phyloP scores from a whole-genome alignment of 768 basidiomycete genomes.

The Paxillus ammoniavirescens region DNA sequence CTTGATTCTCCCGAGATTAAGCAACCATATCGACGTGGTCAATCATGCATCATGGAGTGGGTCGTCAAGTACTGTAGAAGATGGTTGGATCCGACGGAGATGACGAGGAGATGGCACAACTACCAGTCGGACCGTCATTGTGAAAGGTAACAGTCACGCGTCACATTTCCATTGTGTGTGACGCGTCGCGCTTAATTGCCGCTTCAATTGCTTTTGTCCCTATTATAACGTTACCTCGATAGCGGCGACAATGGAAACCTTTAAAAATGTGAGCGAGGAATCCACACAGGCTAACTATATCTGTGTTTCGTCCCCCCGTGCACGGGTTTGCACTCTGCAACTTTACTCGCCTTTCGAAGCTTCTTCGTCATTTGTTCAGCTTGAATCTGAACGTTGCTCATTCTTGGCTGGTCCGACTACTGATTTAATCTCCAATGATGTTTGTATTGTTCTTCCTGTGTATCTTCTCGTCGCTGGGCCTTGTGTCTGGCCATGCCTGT shows the following conservation, averaged over 20 bases:
- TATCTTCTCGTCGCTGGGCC: constrained; percentile 1
- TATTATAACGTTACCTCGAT: not conserved
- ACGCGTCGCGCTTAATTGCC: constrained; percentile 6
- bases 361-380: not conserved
- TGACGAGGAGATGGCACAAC: too few species aligned
- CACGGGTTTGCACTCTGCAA: constrained; percentile 2
- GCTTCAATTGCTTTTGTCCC: not conserved
- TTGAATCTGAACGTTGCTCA: not conserved
- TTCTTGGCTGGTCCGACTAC: constrained; percentile 20
- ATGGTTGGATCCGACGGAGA: too few species aligned
- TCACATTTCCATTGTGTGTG: constrained; percentile 9
- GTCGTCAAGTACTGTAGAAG: too few species aligned
- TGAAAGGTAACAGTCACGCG: constrained; percentile 3
- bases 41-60: too few species aligned
- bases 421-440: constrained; percentile 4
- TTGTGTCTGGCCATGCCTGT: constrained; percentile 19
- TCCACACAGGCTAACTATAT: not conserved
- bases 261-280: not conserved
- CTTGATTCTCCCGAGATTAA: not conserved
- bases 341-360: not conserved
- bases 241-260: not conserved
- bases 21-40: not conserved
- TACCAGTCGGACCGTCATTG: not conserved
- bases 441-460: not conserved
- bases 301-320: not conserved